These are phyloP conservation scores for Colletotrichum viniferum DNA, from an alignment of 2,329 filamentous ascomycete species.

Conservation along the genomic window DNA sequence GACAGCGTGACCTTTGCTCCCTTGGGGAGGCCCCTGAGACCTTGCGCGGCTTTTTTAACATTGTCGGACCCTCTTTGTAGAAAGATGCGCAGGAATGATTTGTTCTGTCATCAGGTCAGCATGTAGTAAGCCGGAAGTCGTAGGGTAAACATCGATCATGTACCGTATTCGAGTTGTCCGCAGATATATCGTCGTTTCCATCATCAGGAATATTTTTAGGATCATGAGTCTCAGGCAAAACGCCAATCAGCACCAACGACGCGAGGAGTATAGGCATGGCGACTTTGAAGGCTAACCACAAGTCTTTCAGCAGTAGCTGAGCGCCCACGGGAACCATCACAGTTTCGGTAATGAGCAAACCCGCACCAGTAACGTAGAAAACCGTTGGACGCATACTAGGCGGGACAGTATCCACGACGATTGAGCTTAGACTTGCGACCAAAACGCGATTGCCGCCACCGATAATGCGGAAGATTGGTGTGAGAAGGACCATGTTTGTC, in stretches of 20 bases:
- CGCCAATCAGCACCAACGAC: background rate
- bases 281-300: background rate
- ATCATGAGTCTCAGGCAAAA: background rate
- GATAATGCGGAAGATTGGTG: background rate
- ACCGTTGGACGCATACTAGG: background rate
- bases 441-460: background rate
- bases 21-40: background rate
- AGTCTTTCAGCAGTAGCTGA: background rate
- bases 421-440: background rate
- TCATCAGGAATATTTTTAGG: background rate
- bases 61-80: background rate
- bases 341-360: background rate
- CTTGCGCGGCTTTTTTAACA: background rate
- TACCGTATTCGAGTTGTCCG: background rate
- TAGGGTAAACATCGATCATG: background rate
- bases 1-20: background rate
- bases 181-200: background rate
- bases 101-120: background rate
- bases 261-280: background rate
- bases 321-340: background rate
- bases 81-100: background rate
- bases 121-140: accelerated
- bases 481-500: background rate
- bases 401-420: background rate
- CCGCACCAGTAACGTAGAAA: background rate